Base-by-base conservation (phyloP, 176 grass and related monocot genomes). In the Paspalum vaginatum region DNA sequence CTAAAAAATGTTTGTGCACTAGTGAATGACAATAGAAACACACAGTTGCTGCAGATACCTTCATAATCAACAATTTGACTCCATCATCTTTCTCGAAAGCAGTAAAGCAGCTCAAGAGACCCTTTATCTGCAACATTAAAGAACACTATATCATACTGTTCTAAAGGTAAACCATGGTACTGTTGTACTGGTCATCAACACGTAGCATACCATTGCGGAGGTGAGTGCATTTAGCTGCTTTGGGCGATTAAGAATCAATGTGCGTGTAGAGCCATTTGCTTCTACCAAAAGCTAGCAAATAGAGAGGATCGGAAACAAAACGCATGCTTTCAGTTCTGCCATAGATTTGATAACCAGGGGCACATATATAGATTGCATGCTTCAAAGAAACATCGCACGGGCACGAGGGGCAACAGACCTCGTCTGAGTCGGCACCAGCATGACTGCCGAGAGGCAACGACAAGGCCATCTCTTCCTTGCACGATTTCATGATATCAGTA, bases 41-140 rank as follows among this genome's bases (percentile, higher is more conserved):
- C 43, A 59, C n/a, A n/a, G 1, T 10, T 45, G n/a, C 50, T 38
- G 20, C 7, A 68, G 39, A 17, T 90, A 92, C 91, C 89, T 97
- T 97, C 57, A 94, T 56, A 88, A 97, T 88, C 72, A 97, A 83
- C 17, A 97, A 22, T 66, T 94, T 94, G 53, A 97, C 87, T 42
- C 61, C 58, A 45, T 79, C 78, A 40, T 98, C 89, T 18, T 84
- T 61, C 66, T 90, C 81, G 66, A 84, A 94, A 71, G 89, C 56
- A 70, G 72, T 77, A 61, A 98, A 90, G 65, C 66, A 84, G 42
- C 72, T 88, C 53, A 90, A 77, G 46, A 98, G 84, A 47, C 39
- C 55, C 76, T 57, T 92, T 74, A 98, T 88, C 95, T 98, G 74
- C 59, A 78, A 55, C 32, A 51, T 12, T 65, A 61, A 81, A 60